Evolutionary conservation across 2,329 filamentous ascomycete genomes (phyloP), one percentile per base, ranked within the genome.

Genomic region (Reticulascus tulasneorum): DNA sequence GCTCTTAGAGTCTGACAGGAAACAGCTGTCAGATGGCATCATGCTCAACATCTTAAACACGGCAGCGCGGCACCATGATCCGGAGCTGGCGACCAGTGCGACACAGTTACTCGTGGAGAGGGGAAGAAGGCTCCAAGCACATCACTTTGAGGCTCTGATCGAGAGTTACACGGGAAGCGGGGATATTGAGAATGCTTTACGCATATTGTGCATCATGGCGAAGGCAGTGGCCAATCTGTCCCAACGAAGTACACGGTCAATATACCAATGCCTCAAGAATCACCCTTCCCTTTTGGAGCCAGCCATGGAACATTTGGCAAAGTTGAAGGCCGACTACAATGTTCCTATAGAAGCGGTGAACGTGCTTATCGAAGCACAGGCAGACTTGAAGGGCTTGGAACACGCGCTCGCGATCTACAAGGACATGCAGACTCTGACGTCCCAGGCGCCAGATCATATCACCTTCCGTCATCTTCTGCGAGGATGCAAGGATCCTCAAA

Each of bases 131-230:
- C 67, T 89, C 23, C 66, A 71, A 8, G 60, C 73, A 6, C 71
- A 84, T 44, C 87, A 96, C 54, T 94, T 93, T 59, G 88, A 94
- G 56, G 73, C 83, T 19, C 71, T 96, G 19, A 66, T 90, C 7
- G 79, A 86, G 38, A 75, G 84, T 5, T 87, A 94, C 52, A 67
- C 79, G 9, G 63, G 66, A 4, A 52, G 56, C 4, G 67, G 71
- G 3, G 79, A 93, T 45, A 52, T 91, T 7, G 60, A 65, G 17
- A 77, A 79, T 18, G 84, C 85, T 0, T 69, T 95, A 23, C 74
- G 77, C 25, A 71, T 85, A 2, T 67, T 95, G 12, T 77, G 77
- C 46, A 81, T 88, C 53, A 93, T 94, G 83, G 63, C 75, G 16
- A 70, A 76, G 40, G 75, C 79, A 13, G 77, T 79, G 6, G 55